A percentile compares a stretch with the other conserved stretches of the same genome.
These are phyloP conservation scores for Amanita rimosa DNA, from an alignment of 768 basidiomycete species.

Conservation along the genomic window DNA sequence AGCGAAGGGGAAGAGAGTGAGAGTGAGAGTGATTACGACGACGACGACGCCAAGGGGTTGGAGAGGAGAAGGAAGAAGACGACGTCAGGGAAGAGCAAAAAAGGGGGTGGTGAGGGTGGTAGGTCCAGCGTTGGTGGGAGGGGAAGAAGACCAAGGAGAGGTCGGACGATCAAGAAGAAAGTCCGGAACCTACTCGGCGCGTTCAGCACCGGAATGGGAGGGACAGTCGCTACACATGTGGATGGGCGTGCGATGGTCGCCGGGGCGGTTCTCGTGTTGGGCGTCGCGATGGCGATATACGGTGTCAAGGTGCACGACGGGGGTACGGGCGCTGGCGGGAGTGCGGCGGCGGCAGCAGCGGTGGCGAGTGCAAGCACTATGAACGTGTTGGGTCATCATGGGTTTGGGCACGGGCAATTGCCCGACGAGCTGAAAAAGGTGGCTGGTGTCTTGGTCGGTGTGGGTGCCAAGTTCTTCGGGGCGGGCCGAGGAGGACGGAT, in stretches of 20 bases:
- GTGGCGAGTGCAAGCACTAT: conserved; percentile 10
- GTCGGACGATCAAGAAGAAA: conserved; percentile 7
- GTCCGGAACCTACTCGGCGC: neutral
- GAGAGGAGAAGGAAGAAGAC: conserved; percentile 6
- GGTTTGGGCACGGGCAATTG: conserved; percentile 14
- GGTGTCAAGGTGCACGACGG: conserved; percentile 22
- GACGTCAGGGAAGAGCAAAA: conserved; percentile 2
- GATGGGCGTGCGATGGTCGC: conserved; percentile 40
- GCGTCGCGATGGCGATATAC: conserved; percentile 59
- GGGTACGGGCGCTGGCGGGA: neutral
- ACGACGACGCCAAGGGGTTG: neutral
- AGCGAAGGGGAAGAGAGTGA: conserved; percentile 9
- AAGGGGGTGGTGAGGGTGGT: neutral
- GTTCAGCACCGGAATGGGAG: neutral
- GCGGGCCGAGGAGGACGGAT: conserved; percentile 2
- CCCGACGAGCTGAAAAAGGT: conserved; percentile 18
- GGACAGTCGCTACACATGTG: conserved; percentile 10
- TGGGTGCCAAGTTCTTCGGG: conserved; percentile 8
- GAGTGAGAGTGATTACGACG: neutral
- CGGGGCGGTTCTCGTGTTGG: conserved; percentile 58
- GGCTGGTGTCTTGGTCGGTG: conserved; percentile 13
- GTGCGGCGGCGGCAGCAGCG: neutral
- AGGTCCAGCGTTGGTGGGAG: neutral
- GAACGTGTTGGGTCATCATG: conserved; percentile 6
- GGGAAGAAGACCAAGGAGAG: conserved; percentile 10